Evolutionary conservation across 1,139 yeast genomes (phyloP).

Genomic region (Pichia sp.): DNA sequence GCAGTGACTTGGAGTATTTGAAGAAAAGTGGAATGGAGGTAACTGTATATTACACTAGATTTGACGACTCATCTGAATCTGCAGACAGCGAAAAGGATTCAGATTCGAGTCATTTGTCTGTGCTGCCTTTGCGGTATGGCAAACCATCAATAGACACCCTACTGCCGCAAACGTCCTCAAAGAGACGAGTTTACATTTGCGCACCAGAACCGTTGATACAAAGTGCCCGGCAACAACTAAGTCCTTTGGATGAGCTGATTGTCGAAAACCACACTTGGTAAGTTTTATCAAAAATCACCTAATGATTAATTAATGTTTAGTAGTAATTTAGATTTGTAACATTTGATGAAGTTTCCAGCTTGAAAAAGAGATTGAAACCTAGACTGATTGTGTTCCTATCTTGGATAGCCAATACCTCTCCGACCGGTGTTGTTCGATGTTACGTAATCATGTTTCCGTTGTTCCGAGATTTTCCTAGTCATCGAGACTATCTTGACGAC

Average conservation of each 20-base stretch:
- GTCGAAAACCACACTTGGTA: slow-evolving; percentile 12
- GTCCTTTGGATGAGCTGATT: slow-evolving; percentile 2
- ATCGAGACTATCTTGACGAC: too few relatives aligned
- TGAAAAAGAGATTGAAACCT: too few relatives aligned
- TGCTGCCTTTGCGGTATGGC: slow-evolving; percentile 8
- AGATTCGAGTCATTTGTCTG: neutral
- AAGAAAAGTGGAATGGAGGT: slow-evolving; percentile 21
- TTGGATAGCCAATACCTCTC: too few relatives aligned
- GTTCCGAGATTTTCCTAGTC: too few relatives aligned
- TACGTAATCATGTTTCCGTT: too few relatives aligned
- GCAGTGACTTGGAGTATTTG: slow-evolving; percentile 27
- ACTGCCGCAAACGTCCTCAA: neutral
- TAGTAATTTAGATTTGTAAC: too few relatives aligned
- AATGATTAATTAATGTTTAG: too few relatives aligned
- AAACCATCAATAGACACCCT: slow-evolving; percentile 22
- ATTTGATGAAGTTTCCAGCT: too few relatives aligned
- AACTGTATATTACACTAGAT: slow-evolving; percentile 22
- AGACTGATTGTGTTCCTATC: too few relatives aligned
- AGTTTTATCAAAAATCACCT: too few relatives aligned
- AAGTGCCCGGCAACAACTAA: slow-evolving; percentile 31
- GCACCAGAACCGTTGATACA: slow-evolving; percentile 42
- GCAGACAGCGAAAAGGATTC: neutral
- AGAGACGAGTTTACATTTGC: slow-evolving; percentile 35
- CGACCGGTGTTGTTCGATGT: too few relatives aligned
- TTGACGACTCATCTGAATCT: neutral